Evolutionary conservation across 345 rosid species (phyloP).

Genomic region (Corymbia maculata): DNA sequence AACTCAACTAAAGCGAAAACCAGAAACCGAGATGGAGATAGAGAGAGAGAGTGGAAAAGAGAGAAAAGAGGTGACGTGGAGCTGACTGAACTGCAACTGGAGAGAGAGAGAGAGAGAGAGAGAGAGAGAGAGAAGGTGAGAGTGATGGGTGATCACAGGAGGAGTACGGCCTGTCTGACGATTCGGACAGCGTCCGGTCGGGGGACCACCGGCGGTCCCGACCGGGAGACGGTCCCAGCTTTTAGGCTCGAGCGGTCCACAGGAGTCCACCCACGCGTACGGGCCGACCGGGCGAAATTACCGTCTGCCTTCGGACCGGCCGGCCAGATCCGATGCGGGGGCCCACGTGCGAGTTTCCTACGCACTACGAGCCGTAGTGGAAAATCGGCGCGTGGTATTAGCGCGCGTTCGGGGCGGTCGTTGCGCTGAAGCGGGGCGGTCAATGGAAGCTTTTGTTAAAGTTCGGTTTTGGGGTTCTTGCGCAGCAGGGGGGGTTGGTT

Average conservation of each 20-base stretch:
- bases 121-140: background rate
- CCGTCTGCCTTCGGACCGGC: fast-evolving
- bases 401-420: background rate
- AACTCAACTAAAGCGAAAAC: background rate
- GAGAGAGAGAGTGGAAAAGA: background rate
- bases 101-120: background rate
- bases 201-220: background rate
- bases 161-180: background rate
- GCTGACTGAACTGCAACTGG: background rate
- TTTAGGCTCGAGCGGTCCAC: background rate
- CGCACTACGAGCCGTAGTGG: background rate
- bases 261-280: background rate
- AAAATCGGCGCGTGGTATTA: background rate
- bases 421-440: background rate
- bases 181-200: background rate
- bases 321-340: background rate
- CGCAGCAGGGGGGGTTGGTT: background rate
- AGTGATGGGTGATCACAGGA: background rate
- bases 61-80: background rate
- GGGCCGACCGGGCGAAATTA: background rate
- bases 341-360: background rate
- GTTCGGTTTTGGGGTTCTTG: background rate
- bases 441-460: background rate
- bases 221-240: background rate
- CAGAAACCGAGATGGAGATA: background rate